phyloP scores from a whole-genome alignment of 1,139 yeast species.

The Nakaseomyces sp. region DNA sequence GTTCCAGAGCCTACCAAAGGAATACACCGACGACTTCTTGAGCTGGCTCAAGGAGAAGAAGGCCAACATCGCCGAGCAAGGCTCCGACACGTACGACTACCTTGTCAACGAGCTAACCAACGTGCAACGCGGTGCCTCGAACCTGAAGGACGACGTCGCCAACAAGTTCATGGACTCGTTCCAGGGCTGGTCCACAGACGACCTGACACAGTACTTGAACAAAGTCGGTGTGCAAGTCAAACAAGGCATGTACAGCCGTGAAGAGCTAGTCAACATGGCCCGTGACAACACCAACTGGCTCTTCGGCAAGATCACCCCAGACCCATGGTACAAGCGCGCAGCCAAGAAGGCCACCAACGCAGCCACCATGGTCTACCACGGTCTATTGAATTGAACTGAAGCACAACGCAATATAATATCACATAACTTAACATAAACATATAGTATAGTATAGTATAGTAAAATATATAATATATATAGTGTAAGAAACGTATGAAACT shows the following conservation, averaged over 20 bases:
- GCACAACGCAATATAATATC: too few relatives aligned
- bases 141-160: slow-evolving; percentile 23
- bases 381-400: neutral
- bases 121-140: slow-evolving; percentile 18
- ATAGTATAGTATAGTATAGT: too few relatives aligned
- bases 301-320: slow-evolving; percentile 21
- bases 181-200: slow-evolving; percentile 46
- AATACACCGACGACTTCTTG: slow-evolving; percentile 17
- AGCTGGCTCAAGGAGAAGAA: slow-evolving; percentile 6
- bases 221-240: slow-evolving; percentile 43
- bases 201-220: slow-evolving; percentile 44
- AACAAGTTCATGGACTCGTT: slow-evolving; percentile 30
- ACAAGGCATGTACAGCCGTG: slow-evolving; percentile 32
- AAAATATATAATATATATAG: too few relatives aligned
- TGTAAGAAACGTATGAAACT: too few relatives aligned
- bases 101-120: slow-evolving; percentile 17
- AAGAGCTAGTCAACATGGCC: slow-evolving; percentile 42
- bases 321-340: slow-evolving; percentile 19
- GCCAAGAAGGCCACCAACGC: neutral
- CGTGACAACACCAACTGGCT: slow-evolving; percentile 39
- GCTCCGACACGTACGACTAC: slow-evolving; percentile 7
- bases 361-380: slow-evolving; percentile 1
- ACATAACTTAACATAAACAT: too few relatives aligned
- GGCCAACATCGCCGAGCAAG: slow-evolving; percentile 4
- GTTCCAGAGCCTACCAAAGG: slow-evolving; percentile 30